Conservation (phyloP, 2,329 filamentous ascomycete species). For the Calonectria leucothoes region DNA sequence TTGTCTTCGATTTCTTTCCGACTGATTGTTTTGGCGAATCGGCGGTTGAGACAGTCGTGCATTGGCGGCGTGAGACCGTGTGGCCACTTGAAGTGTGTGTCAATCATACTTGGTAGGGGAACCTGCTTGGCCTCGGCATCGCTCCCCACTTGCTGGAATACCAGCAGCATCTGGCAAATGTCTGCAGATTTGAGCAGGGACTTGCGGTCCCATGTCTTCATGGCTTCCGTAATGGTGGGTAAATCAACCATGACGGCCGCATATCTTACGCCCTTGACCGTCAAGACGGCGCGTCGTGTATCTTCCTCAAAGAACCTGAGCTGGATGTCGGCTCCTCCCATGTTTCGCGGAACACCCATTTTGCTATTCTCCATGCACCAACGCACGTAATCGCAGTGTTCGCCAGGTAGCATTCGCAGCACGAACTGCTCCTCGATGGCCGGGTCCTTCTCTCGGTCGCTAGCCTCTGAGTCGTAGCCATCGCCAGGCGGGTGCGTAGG, state of each 20-base stretch:
- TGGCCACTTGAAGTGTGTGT: slow-evolving; percentile 78
- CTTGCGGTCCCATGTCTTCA: slow-evolving; percentile 94
- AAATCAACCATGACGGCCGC: slow-evolving; percentile 85
- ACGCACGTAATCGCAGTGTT: slow-evolving; percentile 86
- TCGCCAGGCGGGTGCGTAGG: slow-evolving; percentile 81
- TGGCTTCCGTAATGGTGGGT: slow-evolving; percentile 87
- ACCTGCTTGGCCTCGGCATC: slow-evolving; percentile 74
- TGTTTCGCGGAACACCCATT: slow-evolving; percentile 73
- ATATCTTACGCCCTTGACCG: slow-evolving; percentile 76
- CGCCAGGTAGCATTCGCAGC: slow-evolving; percentile 86
- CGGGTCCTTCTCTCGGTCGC: slow-evolving; percentile 88
- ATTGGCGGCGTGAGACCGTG: slow-evolving; percentile 91
- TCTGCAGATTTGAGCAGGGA: slow-evolving; percentile 91
- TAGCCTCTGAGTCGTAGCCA: slow-evolving; percentile 96
- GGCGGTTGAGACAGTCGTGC: slow-evolving; percentile 83
- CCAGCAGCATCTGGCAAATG: slow-evolving; percentile 88
- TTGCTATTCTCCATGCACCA: slow-evolving; percentile 80
- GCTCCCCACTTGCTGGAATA: slow-evolving; percentile 74
- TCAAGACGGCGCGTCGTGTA: slow-evolving; percentile 78
- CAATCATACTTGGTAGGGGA: slow-evolving; percentile 78
- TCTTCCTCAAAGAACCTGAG: slow-evolving; percentile 84
- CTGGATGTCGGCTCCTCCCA: slow-evolving; percentile 80
- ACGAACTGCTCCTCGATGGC: slow-evolving; percentile 91
- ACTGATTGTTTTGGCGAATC: slow-evolving; percentile 85
- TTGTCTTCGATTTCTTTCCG: slow-evolving; percentile 88